Base-by-base conservation (phyloP, 129 eudicot genomes). In the Lactuca saligna region DNA sequence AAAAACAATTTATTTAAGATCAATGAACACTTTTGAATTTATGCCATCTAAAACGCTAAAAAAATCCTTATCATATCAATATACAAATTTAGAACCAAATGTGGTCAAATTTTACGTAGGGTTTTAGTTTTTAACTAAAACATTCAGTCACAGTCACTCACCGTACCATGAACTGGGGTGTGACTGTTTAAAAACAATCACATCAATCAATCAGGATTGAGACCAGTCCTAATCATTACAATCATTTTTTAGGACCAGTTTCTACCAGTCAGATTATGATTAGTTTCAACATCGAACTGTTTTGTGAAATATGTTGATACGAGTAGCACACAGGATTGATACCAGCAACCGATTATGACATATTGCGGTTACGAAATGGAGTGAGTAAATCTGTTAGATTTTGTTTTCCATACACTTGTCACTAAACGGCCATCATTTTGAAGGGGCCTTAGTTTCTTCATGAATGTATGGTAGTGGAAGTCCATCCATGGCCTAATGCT, bases 351-450 rank as follows among this genome's bases (percentile, higher is more conserved):
- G 54, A 8, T 55, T 55, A 55, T 9, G 62, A 68, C 73, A 3
- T 5, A 31, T 54, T 10, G 72, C 5, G 34, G 35, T 16, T 67
- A 17, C 15, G n/a, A 62, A 39, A 17, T 38, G 1, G 10, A 6
- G 14, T 1, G 20, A 29, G 25, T 20, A 44, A 64, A 64, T 64
- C 39, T 64, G 14, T 11, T 65, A 46, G 57, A 16, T 46, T 20
- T 29, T 8, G 39, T 46, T 65, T 65, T 10, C 32, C 48, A 63
- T 62, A 62, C 25, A 66, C 8, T 49, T 66, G 71, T 50, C 29
- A 66, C 46, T 9, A 49, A 50, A 66, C 17, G 46, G 34, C 51
- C 51, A 46, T 46, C 51, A 12, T 46, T 4, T 11, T 11, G 51
- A 0, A 46, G 51, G 51, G 51, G 51, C n/a, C 51, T 46, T 12